Evolutionary conservation across 1,139 yeast genomes (phyloP).

Genomic region (Hansenula anomala): DNA sequence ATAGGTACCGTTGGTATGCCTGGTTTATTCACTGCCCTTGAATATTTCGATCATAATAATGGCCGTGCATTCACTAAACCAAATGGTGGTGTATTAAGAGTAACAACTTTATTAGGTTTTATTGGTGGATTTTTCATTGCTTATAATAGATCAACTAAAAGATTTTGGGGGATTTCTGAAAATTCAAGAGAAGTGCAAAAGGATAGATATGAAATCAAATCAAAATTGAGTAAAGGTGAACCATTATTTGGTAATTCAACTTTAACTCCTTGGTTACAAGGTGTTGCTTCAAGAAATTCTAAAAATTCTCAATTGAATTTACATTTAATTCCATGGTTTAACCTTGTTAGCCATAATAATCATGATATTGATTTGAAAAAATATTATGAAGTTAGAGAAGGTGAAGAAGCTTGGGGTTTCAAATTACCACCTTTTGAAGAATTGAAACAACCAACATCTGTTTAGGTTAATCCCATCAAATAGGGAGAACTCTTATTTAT

Average conservation of each 20-base stretch:
- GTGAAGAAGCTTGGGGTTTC: slow-evolving; percentile 21
- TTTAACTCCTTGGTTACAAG: slow-evolving; percentile 68
- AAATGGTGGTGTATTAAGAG: slow-evolving; percentile 55
- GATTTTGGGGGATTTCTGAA: slow-evolving; percentile 80
- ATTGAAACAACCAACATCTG: too few species aligned
- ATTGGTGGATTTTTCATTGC: slow-evolving; percentile 71
- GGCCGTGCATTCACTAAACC: slow-evolving; percentile 58
- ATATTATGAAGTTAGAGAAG: slow-evolving; percentile 20
- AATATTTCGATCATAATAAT: slow-evolving; percentile 55
- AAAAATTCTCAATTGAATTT: slow-evolving; percentile 62
- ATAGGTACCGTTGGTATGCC: slow-evolving; percentile 65
- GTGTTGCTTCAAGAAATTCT: slow-evolving; percentile 75
- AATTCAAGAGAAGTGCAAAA: slow-evolving; percentile 65
- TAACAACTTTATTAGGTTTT: slow-evolving; percentile 56
- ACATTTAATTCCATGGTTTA: slow-evolving; percentile 78
- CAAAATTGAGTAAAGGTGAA: slow-evolving; percentile 59
- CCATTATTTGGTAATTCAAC: slow-evolving; percentile 63
- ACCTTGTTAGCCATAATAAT: slow-evolving; percentile 74
- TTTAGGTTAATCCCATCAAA: too few species aligned
- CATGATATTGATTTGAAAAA: slow-evolving; percentile 59
- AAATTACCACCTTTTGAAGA: slow-evolving; percentile 15
- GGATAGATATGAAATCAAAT: slow-evolving; percentile 73
- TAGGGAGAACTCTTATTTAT: too few species aligned
- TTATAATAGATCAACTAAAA: slow-evolving; percentile 57
- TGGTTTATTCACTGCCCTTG: slow-evolving; percentile 53